phyloP scores from a whole-genome alignment of 2,329 filamentous ascomycete genomes.

The Shiraia bambusicola region DNA sequence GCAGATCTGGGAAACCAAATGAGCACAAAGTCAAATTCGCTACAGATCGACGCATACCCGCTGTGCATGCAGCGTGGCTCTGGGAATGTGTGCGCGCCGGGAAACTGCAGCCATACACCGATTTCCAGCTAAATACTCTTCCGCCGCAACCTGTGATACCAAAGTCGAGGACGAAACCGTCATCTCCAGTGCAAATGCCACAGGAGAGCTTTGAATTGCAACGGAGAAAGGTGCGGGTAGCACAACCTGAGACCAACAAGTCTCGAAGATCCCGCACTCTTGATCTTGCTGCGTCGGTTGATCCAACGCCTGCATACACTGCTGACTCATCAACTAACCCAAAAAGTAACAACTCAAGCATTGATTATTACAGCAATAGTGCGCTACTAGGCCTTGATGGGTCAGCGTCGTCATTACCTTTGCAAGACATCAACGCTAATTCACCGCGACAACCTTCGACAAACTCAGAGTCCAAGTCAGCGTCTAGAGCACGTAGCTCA shows the following conservation, averaged over 20 bases:
- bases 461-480: constrained; percentile 24
- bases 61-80: constrained; percentile 82
- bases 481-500: constrained; percentile 18
- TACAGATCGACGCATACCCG: constrained; percentile 71
- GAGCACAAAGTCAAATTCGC: constrained; percentile 79
- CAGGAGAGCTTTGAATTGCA: constrained; percentile 23
- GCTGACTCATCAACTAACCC: constrained; percentile 17
- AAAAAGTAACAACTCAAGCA: constrained; percentile 11
- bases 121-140: constrained; percentile 38
- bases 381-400: constrained; percentile 23
- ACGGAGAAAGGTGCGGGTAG: constrained; percentile 20
- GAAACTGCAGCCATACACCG: constrained; percentile 51
- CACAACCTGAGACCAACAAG: constrained; percentile 21
- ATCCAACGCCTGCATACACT: constrained; percentile 22
- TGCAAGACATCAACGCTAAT: constrained; percentile 35
- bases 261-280: constrained; percentile 22
- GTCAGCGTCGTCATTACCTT: constrained; percentile 25
- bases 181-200: constrained; percentile 18
- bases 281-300: constrained; percentile 26
- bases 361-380: constrained; percentile 11
- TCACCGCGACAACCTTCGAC: constrained; percentile 35
- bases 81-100: constrained; percentile 70
- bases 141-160: constrained; percentile 18
- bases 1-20: constrained; percentile 59
- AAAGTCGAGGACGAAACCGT: constrained; percentile 11